A percentile compares a stretch with the other conserved stretches of the same genome.
Conservation (phyloP, 768 basidiomycete genomes). For the Hebeloma cylindrosporum region DNA sequence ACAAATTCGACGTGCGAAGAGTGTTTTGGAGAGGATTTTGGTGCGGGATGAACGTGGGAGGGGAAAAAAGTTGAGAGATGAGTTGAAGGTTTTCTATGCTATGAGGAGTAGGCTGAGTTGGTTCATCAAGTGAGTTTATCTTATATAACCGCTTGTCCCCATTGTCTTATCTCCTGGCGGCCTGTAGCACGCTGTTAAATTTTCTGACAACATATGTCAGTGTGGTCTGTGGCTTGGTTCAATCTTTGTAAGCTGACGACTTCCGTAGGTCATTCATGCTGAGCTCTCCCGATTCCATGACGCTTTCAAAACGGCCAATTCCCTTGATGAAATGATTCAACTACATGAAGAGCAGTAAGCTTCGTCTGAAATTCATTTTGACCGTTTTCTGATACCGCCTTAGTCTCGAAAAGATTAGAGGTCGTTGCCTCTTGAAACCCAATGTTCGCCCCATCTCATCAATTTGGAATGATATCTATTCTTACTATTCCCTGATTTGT, state of each 20-base stretch:
- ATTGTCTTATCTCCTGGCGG: not conserved
- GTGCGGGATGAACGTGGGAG: slow-evolving; percentile 50
- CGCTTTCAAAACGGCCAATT: slow-evolving; percentile 49
- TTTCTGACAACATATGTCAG: slow-evolving; percentile 75
- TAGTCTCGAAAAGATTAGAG: slow-evolving; percentile 61
- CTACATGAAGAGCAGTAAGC: slow-evolving; percentile 72
- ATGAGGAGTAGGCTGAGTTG: slow-evolving; percentile 77
- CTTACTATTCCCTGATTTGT: slow-evolving; percentile 3
- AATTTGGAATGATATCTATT: not conserved
- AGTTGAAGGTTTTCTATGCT: slow-evolving; percentile 72
- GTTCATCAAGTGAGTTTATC: slow-evolving; percentile 74
- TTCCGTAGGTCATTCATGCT: slow-evolving; percentile 62
- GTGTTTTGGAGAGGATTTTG: slow-evolving; percentile 65
- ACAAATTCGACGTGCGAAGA: slow-evolving; percentile 73
- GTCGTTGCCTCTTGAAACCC: slow-evolving; percentile 61
- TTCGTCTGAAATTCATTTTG: slow-evolving; percentile 1
- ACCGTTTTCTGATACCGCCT: slow-evolving; percentile 5
- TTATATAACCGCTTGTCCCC: not conserved
- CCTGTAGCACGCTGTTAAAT: slow-evolving; percentile 56
- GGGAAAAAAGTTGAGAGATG: slow-evolving; percentile 35
- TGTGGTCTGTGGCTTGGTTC: not conserved
- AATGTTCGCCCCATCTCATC: slow-evolving; percentile 40
- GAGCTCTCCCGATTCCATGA: slow-evolving; percentile 62
- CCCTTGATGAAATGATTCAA: slow-evolving; percentile 75
- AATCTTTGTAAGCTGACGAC: not conserved